Conservation (phyloP, 305 asterid genomes). For the Fraxinus platypoda region DNA sequence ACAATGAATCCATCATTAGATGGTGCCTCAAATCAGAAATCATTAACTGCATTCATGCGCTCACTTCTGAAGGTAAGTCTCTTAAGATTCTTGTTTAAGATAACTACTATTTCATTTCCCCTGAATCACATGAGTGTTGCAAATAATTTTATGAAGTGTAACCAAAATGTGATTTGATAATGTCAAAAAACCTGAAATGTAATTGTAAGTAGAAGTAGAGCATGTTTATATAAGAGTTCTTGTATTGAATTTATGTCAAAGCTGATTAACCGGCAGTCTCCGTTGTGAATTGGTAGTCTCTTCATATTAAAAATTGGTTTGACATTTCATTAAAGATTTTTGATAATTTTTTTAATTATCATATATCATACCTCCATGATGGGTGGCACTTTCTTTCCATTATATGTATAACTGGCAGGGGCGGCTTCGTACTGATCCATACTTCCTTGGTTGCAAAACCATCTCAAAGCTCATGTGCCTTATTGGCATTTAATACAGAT, state of each 20-base stretch:
- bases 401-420: neutral
- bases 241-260: neutral
- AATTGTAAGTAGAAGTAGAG: neutral
- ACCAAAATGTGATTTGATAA: neutral
- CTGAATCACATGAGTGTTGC: neutral
- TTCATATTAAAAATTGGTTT: conserved; percentile 1
- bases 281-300: conserved; percentile 1
- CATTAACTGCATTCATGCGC: conserved; percentile 88
- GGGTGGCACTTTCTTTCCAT: neutral
- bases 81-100: conserved; percentile 7
- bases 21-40: conserved; percentile 65
- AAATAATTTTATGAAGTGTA: neutral
- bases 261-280: conserved; percentile 5
- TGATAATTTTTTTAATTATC: neutral
- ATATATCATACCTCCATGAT: neutral
- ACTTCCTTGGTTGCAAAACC: neutral
- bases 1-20: conserved; percentile 54
- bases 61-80: conserved; percentile 70
- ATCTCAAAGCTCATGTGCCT: neutral
- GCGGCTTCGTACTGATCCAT: neutral
- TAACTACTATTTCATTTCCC: neutral
- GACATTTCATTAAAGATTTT: neutral
- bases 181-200: neutral
- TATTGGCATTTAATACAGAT: neutral
- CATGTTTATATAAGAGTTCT: neutral